Base-by-base conservation (phyloP, 371 early-diverging fungal species). In the Lichtheimia ramosa region DNA sequence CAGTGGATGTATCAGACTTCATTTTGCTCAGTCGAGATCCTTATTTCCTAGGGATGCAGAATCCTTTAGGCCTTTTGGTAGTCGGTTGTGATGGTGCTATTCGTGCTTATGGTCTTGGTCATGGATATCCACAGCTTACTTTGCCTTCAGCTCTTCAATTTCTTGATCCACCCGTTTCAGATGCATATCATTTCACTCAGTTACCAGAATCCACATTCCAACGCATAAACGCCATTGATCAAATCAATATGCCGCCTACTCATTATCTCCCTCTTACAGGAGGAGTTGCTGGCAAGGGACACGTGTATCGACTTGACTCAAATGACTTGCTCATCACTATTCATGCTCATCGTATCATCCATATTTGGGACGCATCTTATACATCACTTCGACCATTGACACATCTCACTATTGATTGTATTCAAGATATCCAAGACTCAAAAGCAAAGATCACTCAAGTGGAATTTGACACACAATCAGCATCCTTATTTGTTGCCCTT, bases 291-390 rank as follows among this genome's bases (percentile, higher is more conserved):
- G 75, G 73, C 0, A 61, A 65, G 8, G 68, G 70, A 7, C 83
- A 83, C 50, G 65, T 77, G 15, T 74, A 78, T 40, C 71, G 71
- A 14, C 53, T 83, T 12, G 61, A 64, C 2, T 75, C 77, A 2
- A 76, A 71, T 34, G 85, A 85, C 58, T 42, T 85, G 5, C 54
- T 85, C 18, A 54, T 82, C 2, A 83, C 85, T 0, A 69, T 76
- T 18, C 85, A 85, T 53, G 65, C 63, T 6, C 73, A 72, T 18
- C 66, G 66, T 34, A 64, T 71, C 16, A 61, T 85, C 25, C 77
- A 76, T 1, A 79, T 82, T 52, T 85, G 83, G 82, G 85, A 85
- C 48, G 82, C 85, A 5, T 71, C 83, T 0, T 80, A 63, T 56
- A 73, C 74, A n/a, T 65, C 71, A 0, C 67, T 79, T 20, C 65